Evolutionary conservation across 441 rosid genomes (phyloP).

Genomic region (Arabidopsis hybrid): DNA sequence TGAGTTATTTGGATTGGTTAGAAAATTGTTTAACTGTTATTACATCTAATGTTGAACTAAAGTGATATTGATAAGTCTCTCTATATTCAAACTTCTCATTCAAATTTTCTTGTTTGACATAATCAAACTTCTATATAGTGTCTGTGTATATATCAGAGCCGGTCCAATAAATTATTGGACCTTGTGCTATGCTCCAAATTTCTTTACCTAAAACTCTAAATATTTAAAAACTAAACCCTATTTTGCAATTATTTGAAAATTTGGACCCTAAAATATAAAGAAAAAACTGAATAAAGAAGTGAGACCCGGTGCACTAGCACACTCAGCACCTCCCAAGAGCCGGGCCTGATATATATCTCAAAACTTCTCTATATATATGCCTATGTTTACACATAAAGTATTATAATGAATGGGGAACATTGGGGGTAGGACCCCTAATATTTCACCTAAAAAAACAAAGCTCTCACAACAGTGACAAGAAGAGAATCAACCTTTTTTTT

Average conservation of each 20-base stretch:
- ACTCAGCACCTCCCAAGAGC: too few species aligned
- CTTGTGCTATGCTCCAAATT: too few species aligned
- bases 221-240: too few species aligned
- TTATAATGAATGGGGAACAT: background rate
- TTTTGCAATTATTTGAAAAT: too few species aligned
- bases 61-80: background rate
- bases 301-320: too few species aligned
- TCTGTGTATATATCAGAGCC: too few species aligned
- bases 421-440: slow-evolving; percentile 23
- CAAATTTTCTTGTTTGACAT: background rate
- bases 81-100: background rate
- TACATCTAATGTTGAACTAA: background rate
- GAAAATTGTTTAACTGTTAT: background rate
- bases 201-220: too few species aligned
- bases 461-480: slow-evolving; percentile 33
- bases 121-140: background rate
- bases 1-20: background rate
- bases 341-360: too few species aligned
- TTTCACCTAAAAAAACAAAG: slow-evolving; percentile 30
- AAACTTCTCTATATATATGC: background rate
- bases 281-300: too few species aligned
- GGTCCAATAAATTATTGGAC: too few species aligned
- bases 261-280: too few species aligned
- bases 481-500: slow-evolving; percentile 14
- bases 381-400: background rate